Evolutionary conservation across 2,329 filamentous ascomycete species (phyloP).

Genomic region (Pseudogymnoascus sp.): DNA sequence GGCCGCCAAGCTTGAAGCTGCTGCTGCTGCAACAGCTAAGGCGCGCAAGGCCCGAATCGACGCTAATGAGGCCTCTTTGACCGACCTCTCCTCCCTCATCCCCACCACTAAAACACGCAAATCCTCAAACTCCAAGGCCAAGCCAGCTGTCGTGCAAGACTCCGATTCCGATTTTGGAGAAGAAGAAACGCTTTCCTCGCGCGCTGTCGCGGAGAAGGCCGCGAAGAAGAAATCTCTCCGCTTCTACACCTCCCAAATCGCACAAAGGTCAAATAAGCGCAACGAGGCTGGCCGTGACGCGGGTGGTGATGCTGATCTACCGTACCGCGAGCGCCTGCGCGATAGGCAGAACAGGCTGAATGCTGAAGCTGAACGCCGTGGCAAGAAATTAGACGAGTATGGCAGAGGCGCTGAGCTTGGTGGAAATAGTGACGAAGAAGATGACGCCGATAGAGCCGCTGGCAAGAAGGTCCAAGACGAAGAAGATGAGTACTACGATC

Average conservation of each 20-base stretch:
- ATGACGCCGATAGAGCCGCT: constrained; percentile 38
- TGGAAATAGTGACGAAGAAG: constrained; percentile 41
- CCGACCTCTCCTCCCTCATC: constrained; percentile 29
- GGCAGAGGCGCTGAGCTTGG: constrained; percentile 64
- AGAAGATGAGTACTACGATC: constrained; percentile 80
- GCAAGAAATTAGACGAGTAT: constrained; percentile 54
- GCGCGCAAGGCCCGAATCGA: constrained; percentile 28
- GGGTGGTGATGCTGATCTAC: constrained; percentile 75
- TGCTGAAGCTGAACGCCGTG: constrained; percentile 78
- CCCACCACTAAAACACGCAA: constrained; percentile 18
- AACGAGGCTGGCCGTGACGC: constrained; percentile 64
- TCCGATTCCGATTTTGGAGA: constrained; percentile 90
- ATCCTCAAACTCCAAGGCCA: constrained; percentile 35
- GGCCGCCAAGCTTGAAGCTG: constrained; percentile 32
- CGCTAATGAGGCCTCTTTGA: constrained; percentile 36
- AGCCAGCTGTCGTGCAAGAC: constrained; percentile 41
- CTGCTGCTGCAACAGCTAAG: constrained; percentile 30
- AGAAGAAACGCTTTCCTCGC: constrained; percentile 68
- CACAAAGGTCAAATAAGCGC: constrained; percentile 86
- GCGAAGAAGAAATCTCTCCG: constrained; percentile 84
- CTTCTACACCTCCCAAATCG: constrained; percentile 97
- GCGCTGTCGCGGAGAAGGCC: constrained; percentile 78
- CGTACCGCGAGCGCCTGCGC: constrained; percentile 78
- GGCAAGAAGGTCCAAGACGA: constrained; percentile 37
- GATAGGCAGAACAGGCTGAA: constrained; percentile 83